Conservation (phyloP, 108 stramenopile genomes). For the Pelagomonas calceolata region DNA sequence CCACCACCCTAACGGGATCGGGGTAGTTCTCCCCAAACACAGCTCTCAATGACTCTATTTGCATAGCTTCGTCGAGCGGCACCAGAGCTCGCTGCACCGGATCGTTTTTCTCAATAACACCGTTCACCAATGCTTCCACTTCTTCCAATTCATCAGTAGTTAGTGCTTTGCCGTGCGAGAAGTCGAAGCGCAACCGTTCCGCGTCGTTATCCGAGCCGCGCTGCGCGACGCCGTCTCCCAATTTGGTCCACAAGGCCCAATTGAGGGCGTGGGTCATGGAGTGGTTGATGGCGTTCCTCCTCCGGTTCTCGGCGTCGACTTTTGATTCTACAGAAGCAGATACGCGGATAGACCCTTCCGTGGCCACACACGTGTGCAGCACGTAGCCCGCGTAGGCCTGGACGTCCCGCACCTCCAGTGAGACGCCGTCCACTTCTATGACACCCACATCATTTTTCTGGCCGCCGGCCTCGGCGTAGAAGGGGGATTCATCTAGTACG, state of each 20-base stretch:
- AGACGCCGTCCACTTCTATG: slow-evolving; percentile 20
- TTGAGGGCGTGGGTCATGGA: slow-evolving; percentile 98
- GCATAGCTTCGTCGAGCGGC: slow-evolving; percentile 64
- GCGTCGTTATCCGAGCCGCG: slow-evolving; percentile 63
- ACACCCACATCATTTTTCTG: slow-evolving; percentile 83
- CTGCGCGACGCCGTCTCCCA: slow-evolving; percentile 73
- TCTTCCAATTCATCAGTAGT: slow-evolving; percentile 58
- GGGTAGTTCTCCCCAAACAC: slow-evolving; percentile 99
- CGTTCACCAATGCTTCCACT: slow-evolving; percentile 72
- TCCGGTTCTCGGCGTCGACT: slow-evolving; percentile 84
- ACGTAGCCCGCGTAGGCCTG: slow-evolving; percentile 77
- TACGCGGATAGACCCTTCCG: slow-evolving; percentile 46
- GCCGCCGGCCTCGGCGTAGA: slow-evolving; percentile 95
- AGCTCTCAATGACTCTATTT: slow-evolving; percentile 77
- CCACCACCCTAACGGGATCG: slow-evolving; percentile 90
- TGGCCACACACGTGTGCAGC: slow-evolving; percentile 65
- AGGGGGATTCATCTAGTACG: slow-evolving; percentile 76
- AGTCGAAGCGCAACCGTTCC: slow-evolving; percentile 97
- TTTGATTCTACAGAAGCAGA: slow-evolving; percentile 59
- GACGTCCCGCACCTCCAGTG: slow-evolving; percentile 52
- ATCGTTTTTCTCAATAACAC: slow-evolving; percentile 47
- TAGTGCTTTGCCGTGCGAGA: slow-evolving; percentile 77
- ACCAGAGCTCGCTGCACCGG: slow-evolving; percentile 56
- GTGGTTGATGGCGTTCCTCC: slow-evolving; percentile 87
- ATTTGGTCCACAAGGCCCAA: slow-evolving; percentile 54